Evolutionary conservation across 2,329 filamentous ascomycete genomes (phyloP).

Genomic region (Cryphonectria carpinicola): DNA sequence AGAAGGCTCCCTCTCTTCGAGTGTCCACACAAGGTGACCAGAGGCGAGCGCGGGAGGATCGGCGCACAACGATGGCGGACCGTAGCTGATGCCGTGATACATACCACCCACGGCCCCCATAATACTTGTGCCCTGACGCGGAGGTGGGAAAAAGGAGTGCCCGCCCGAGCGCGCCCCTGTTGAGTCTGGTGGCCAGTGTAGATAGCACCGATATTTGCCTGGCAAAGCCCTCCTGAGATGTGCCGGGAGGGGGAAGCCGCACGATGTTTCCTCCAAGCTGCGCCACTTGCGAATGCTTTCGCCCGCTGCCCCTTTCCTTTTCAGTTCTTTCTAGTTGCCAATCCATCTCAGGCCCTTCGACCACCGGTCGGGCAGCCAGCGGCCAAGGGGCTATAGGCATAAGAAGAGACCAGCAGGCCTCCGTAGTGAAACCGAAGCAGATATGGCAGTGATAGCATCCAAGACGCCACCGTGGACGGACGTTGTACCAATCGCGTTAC

Average conservation of each 20-base stretch:
- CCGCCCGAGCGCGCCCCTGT: background rate
- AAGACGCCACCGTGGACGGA: background rate
- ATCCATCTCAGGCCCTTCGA: background rate
- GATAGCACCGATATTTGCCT: background rate
- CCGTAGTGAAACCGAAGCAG: background rate
- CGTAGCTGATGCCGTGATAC: constrained; percentile 6
- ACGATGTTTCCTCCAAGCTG: background rate
- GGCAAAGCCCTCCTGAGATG: background rate
- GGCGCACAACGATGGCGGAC: constrained; percentile 11
- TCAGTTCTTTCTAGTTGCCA: background rate
- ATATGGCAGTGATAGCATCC: background rate
- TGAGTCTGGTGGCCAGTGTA: background rate
- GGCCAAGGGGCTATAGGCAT: background rate
- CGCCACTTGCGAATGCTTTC: background rate
- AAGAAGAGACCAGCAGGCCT: background rate
- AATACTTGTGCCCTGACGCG: background rate
- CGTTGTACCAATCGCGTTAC: constrained; percentile 3
- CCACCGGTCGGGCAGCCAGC: background rate
- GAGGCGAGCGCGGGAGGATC: background rate
- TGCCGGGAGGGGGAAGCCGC: no score
- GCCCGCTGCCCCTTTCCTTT: background rate
- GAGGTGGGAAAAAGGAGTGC: background rate
- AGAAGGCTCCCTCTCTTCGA: background rate
- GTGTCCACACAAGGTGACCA: background rate
- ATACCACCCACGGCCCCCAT: background rate